Base-by-base conservation (phyloP, 768 basidiomycete genomes). In the Agrocybe praecox region DNA sequence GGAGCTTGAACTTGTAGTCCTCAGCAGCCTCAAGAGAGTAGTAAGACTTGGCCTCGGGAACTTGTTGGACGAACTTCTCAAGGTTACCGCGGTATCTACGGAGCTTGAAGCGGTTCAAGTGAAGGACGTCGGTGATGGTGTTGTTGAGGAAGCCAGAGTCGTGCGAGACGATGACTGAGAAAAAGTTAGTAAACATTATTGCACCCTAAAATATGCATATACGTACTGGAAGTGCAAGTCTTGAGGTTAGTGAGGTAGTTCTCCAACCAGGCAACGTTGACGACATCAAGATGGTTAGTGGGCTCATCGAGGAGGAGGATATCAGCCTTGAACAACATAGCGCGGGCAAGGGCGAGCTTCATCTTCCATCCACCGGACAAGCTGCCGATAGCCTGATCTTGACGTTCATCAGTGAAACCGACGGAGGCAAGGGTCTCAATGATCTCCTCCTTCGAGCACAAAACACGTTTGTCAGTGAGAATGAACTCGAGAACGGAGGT, bases 351-450 rank as follows among this genome's bases (percentile, higher is more conserved):
- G 40, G 96, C 96, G 61, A 98, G 89, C 85, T 97, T 98, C 96
- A 98, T 98, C 85, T 98, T 98, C 96, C 96, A 97, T 81, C 96
- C 96, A 85, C 96, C 96, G 44, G 96, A 98, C 40, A 98, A 80
- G 56, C 87, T 87, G 62, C 95, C 93, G 62, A 97, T 97, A 40
- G 93, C 76, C 60, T 90, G 82, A 62, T 76, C 79, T 77, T 97
- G 96, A 62, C 95, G 88, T 66, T 88, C 91, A 59, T 89, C 91
- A 61, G 76, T 85, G 85, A 98, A 98, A 60, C 96, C 96, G 69
- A 97, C 96, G 49, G 92, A 90, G 19, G 88, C 85, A 55, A 98
- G 88, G 52, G 91, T 92, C 72, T 87, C 83, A 48, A 90, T 73
- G 71, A 89, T 72, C 71, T 97, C 95, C 58, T 83, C 77, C 72